Evolutionary conservation across 306 rosid species (phyloP), one percentile per base, ranked within the genome.

Genomic region (Vigna hirtella): DNA sequence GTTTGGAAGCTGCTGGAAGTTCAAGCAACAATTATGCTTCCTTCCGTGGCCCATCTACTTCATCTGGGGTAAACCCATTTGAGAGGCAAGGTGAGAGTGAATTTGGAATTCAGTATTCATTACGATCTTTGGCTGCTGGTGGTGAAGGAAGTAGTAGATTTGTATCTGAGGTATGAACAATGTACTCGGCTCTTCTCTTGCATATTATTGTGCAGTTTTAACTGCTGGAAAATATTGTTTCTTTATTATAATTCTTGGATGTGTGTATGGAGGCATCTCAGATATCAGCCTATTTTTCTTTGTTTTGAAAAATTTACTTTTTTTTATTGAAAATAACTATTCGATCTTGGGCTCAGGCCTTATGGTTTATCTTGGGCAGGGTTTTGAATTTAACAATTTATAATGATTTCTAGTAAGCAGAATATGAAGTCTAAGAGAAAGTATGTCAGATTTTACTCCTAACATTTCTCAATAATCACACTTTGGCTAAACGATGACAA

Each of bases 91-190:
- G 86, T 51, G 94, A 90, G 71, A 61, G 79, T 81, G 92, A 83
- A 59, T 82, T 85, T 57, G 97, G 93, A 76, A 63, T 93, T 79
- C 98, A 93, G 22, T 84, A 91, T 85, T 86, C 98, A 5, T 83
- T 96, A 18, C 90, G 96, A 64, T 17, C 90, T 16, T 84, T 90
- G 84, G 94, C 96, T 70, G 79, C 83, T 61, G 84, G 81, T 0
- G 78, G 91, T 72, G 99, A 93, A 81, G 97, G 98, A 79, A 91
- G 81, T 72, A 85, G 84, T 83, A 87, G 99, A 83, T 90, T 91
- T 73, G 94, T 91, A 63, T 96, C 99, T 20, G 99, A 93, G 99
- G 99, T 96, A 7, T 71, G 91, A 77, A 68, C 71, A 79, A 9
- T 71, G 90, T 78, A 71, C 71, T 80, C 48, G 28, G 53, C 76